Conservation (phyloP, 2,329 filamentous ascomycete genomes). For the Fusarium pseudoanthophilum region DNA sequence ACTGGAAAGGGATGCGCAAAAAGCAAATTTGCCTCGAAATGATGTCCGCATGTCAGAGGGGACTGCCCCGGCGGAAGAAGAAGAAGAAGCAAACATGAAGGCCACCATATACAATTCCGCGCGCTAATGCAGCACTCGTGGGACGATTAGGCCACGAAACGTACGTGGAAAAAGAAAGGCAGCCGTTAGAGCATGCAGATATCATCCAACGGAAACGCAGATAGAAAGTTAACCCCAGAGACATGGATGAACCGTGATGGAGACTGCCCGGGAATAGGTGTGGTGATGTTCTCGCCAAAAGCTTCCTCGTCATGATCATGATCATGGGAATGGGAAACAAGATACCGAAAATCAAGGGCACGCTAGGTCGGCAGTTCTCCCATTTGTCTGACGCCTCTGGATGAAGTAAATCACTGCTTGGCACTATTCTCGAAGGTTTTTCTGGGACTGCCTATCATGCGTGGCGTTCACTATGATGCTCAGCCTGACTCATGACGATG, state of each 20-base stretch:
- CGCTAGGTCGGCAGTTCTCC: neutral
- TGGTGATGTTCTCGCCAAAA: neutral
- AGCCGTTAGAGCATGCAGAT: constrained; percentile 19
- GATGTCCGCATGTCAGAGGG: constrained; percentile 3
- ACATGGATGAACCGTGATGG: neutral
- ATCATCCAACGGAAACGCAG: constrained; percentile 33
- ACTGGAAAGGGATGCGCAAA: neutral
- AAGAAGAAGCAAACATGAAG: constrained; percentile 7
- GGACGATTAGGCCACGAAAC: constrained; percentile 38
- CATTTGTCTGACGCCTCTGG: constrained; percentile 2
- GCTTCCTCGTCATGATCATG: neutral
- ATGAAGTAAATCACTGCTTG: constrained; percentile 20
- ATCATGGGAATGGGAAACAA: neutral
- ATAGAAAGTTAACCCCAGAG: constrained; percentile 23
- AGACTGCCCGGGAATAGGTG: neutral
- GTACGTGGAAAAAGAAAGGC: constrained; percentile 41
- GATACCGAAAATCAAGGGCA: neutral
- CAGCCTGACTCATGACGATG: constrained; percentile 22
- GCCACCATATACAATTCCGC: constrained; percentile 13
- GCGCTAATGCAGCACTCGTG: constrained; percentile 34
- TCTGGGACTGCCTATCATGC: constrained; percentile 19
- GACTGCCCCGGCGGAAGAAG: constrained; percentile 9
- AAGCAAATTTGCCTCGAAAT: constrained; percentile 1
- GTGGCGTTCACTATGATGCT: constrained; percentile 18
- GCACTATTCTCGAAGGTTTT: constrained; percentile 36